Conservation (phyloP, 2,329 filamentous ascomycete genomes). For the Ceratocystis destructans region DNA sequence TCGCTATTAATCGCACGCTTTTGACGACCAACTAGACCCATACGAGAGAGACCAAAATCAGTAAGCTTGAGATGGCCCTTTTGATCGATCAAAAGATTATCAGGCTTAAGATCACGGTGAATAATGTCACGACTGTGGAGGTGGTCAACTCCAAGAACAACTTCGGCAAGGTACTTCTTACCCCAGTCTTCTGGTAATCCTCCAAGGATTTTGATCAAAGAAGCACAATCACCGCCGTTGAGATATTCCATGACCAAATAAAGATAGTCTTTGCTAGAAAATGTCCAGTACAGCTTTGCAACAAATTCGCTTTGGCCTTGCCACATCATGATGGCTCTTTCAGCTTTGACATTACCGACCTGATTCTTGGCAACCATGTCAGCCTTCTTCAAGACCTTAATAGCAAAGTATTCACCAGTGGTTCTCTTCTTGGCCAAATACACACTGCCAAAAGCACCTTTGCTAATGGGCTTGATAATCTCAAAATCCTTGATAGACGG, state of each 20-base stretch:
- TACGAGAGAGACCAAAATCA: constrained; percentile 90
- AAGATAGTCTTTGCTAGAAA: constrained; percentile 96
- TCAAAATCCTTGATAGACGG: constrained; percentile 99
- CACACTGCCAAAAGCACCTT: constrained; percentile 94
- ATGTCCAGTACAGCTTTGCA: constrained; percentile 98
- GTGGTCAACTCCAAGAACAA: constrained; percentile 93
- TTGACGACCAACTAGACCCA: constrained; percentile 92
- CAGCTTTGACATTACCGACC: constrained; percentile 96
- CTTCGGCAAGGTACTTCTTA: constrained; percentile 92
- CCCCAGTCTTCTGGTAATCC: constrained; percentile 94
- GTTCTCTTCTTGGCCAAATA: constrained; percentile 98
- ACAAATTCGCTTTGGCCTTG: constrained; percentile 98
- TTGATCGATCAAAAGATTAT: constrained; percentile 93
- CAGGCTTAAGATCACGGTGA: constrained; percentile 90
- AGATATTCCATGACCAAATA: constrained; percentile 99
- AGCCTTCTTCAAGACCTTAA: constrained; percentile 98
- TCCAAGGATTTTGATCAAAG: constrained; percentile 84
- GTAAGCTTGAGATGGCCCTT: constrained; percentile 94
- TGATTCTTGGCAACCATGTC: constrained; percentile 99
- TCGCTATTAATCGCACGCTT: constrained; percentile 75
- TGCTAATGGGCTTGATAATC: constrained; percentile 98
- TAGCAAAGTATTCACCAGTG: constrained; percentile 94
- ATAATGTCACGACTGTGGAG: constrained; percentile 89
- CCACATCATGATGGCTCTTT: constrained; percentile 99
- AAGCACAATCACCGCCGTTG: constrained; percentile 93